Base-by-base conservation (phyloP, 371 early-diverging fungal species). In the Mycotypha africana region DNA sequence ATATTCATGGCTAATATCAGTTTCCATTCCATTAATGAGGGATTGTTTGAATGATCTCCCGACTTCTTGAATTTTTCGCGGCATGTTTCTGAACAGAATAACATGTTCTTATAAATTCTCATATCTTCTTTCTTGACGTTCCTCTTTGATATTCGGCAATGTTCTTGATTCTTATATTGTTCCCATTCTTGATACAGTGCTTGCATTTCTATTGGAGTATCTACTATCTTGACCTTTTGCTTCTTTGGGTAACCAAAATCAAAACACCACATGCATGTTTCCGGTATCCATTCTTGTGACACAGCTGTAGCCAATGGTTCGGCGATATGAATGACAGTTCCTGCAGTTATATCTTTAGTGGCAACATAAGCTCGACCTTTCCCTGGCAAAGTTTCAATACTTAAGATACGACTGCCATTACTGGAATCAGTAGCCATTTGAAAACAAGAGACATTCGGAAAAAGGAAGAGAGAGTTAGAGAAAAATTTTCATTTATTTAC, bases 191-290 rank as follows among this genome's bases (percentile, higher is more conserved):
- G 43, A n/a, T 11, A 2, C 4, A 51, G 24, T 0, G 1, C 7
- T 4, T n/a, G 7, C 20, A 37, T 25, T 11, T 58, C 43, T 20
- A 23, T 28, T 25, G 33, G 26, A 7, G 38, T 33, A 9, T 4
- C 4, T n/a, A 60, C 26, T 2, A 45, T 42, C 33, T 53, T 67
- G 24, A 59, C 25, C 10, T 57, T 54, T 56, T 60, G 58, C 16
- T 55, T 56, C 31, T 63, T 65, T 9, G 72, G 68, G 33, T 68
- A 68, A 16, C 36, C 42, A 23, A 67, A 72, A 23, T 52, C 43
- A 42, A 65, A 72, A 30, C 68, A 71, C 56, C 58, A 65, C 2
- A 49, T 40, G 17, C 72, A 71, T 3, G 67, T 65, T 34, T 72
- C 72, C 11, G 63, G 59, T 9, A 40, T 54, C 68, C 66, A 72